Conservation (phyloP, 2,329 filamentous ascomycete genomes). For the Macrophomina pseudophaseolina region DNA sequence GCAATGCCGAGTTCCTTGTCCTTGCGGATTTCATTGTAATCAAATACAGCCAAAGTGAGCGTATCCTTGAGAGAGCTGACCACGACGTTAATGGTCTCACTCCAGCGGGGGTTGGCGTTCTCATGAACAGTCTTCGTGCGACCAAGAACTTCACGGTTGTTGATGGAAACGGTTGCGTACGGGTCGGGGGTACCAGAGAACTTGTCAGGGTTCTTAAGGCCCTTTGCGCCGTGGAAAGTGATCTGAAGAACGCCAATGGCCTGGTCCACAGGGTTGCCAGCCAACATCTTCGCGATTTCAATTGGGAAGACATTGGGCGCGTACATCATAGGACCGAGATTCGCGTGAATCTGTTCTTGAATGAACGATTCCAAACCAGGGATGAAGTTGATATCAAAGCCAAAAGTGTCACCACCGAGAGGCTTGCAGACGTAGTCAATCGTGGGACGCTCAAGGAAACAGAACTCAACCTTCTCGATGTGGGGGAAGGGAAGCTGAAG, state of each 20-base stretch:
- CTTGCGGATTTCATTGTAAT: slow-evolving; percentile 95
- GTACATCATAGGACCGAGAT: slow-evolving; percentile 97
- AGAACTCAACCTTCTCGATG: slow-evolving; percentile 92
- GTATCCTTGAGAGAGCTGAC: slow-evolving; percentile 88
- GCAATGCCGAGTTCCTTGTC: slow-evolving; percentile 92
- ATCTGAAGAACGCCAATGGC: slow-evolving; percentile 93
- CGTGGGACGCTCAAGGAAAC: slow-evolving; percentile 84
- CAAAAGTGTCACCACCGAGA: slow-evolving; percentile 90
- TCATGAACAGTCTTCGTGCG: slow-evolving; percentile 88
- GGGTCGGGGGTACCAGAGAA: slow-evolving; percentile 92
- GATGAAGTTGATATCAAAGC: slow-evolving; percentile 99
- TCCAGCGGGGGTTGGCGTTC: slow-evolving; percentile 88
- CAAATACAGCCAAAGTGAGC: slow-evolving; percentile 82
- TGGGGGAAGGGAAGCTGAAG: slow-evolving; percentile 95
- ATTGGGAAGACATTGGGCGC: slow-evolving; percentile 97
- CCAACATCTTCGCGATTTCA: slow-evolving; percentile 97
- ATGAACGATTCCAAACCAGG: slow-evolving; percentile 94
- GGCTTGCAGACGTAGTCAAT: slow-evolving; percentile 99
- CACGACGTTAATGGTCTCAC: slow-evolving; percentile 95
- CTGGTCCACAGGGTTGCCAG: slow-evolving; percentile 90
- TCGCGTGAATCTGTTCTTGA: slow-evolving; percentile 93
- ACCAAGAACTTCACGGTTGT: slow-evolving; percentile 78
- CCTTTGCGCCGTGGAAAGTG: slow-evolving; percentile 87
- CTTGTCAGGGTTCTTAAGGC: slow-evolving; percentile 93
- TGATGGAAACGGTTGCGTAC: slow-evolving; percentile 84